A percentile compares a stretch with the other conserved stretches of the same genome.
Conservation (phyloP, 2,329 filamentous ascomycete species). For the Cladosporium velox region DNA sequence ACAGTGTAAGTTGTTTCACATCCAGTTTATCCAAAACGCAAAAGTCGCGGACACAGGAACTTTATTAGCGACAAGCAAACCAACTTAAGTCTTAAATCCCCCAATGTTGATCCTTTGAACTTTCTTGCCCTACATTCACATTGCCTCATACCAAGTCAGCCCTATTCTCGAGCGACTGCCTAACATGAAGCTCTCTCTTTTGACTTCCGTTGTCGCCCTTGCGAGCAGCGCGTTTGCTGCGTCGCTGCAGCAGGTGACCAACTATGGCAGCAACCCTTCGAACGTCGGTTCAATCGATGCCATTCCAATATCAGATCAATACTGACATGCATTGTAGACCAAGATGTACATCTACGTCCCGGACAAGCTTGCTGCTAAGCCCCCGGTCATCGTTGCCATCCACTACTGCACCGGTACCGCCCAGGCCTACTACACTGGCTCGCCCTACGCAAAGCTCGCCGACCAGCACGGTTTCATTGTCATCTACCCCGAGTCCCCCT, state of each 20-base stretch:
- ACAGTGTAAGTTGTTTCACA: slow-evolving; percentile 3
- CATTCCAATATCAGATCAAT: not conserved
- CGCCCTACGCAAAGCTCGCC: slow-evolving; percentile 57
- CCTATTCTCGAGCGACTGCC: not conserved
- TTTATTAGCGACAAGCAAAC: slow-evolving; percentile 16
- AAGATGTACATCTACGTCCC: slow-evolving; percentile 51
- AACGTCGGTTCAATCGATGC: slow-evolving; percentile 5
- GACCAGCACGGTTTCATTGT: slow-evolving; percentile 60
- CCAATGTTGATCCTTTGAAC: not conserved
- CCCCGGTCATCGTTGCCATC: slow-evolving; percentile 30
- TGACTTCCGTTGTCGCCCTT: slow-evolving; percentile 10
- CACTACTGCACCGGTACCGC: slow-evolving; percentile 62
- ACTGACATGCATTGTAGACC: slow-evolving; percentile 38
- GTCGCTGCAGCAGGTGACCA: slow-evolving; percentile 18
- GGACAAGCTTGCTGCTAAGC: slow-evolving; percentile 25
- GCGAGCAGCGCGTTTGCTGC: slow-evolving; percentile 12
- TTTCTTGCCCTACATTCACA: not conserved
- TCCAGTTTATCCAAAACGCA: slow-evolving; percentile 5
- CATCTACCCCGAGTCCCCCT: slow-evolving; percentile 59
- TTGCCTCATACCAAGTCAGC: not conserved
- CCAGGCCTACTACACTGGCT: slow-evolving; percentile 50
- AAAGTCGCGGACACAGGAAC: not conserved
- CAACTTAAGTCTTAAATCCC: slow-evolving; percentile 9
- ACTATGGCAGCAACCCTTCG: slow-evolving; percentile 14
- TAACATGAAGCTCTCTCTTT: slow-evolving; percentile 12